Percentiles rank a stretch among this genome's conserved stretches.
These are phyloP conservation scores for Vachellia pachyceras DNA, from an alignment of 306 rosid genomes.

Conservation along the genomic window DNA sequence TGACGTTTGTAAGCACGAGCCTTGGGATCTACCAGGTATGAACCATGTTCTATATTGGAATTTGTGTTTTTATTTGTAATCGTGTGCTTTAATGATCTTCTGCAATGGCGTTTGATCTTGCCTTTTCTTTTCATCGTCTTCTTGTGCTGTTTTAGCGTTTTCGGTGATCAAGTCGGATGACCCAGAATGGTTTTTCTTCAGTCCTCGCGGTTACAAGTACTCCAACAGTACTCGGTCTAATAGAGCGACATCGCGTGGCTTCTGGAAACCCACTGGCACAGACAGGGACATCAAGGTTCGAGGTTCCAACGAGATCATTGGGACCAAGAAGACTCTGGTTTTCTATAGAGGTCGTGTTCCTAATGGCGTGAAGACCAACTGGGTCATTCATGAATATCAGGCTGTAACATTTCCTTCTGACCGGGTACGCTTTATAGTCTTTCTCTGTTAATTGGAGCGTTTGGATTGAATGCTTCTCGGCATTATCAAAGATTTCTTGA, in stretches of 20 bases:
- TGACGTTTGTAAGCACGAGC: constrained; percentile 58
- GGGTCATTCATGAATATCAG: constrained; percentile 81
- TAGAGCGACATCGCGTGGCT: constrained; percentile 61
- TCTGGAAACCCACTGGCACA: constrained; percentile 71
- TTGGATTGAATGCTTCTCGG: neutral
- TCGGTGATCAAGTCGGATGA: constrained; percentile 52
- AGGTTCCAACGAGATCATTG: constrained; percentile 47
- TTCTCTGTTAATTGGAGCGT: neutral
- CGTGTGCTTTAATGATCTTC: neutral
- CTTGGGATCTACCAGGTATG: constrained; percentile 64
- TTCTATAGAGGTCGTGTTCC: constrained; percentile 52
- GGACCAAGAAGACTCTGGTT: constrained; percentile 68
- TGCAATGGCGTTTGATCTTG: neutral
- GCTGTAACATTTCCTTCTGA: neutral
- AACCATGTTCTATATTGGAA: neutral
- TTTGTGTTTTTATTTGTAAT: neutral
- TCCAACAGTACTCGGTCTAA: constrained; percentile 36
- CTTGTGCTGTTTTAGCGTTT: constrained; percentile 21
- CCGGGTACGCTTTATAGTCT: constrained; percentile 45
- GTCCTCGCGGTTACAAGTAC: constrained; percentile 46
- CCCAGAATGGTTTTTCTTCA: constrained; percentile 68
- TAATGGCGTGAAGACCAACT: constrained; percentile 36
- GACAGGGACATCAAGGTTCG: constrained; percentile 43
- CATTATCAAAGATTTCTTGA: neutral
- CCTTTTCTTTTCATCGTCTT: neutral